Evolutionary conservation across 106 monocot species (phyloP), one percentile per base, ranked within the genome.

Genomic region (Alisma plantagoaquatica): DNA sequence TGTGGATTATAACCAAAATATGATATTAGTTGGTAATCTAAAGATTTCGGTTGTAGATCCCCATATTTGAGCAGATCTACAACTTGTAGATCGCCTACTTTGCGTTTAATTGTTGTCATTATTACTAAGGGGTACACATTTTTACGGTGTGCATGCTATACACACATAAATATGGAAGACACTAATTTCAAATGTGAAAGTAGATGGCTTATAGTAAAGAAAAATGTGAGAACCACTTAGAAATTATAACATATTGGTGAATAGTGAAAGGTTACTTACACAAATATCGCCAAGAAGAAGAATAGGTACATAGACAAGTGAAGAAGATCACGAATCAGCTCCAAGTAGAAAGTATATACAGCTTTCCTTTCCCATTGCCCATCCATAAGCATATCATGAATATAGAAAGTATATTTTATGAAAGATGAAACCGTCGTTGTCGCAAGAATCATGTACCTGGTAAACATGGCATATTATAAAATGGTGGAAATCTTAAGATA

Each of bases 331-430:
- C 80, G 75, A 27, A 91, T 59, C 29, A 91, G 84, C 38, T 91
- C 91, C 29, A 85, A 62, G 41, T 91, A 85, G 59, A 91, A 91
- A 53, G 91, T 91, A 65, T 81, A 91, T 19, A 81, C 70, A 27
- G 81, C 85, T 73, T 91, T 91, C 33, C 43, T 91, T 56, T 91
- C 91, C 84, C 84, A 91, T 42, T 85, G 91, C 10, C 91, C 91
- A 61, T 91, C 91, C 91, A 91, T 75, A 47, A 85, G 74, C 75
- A 85, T 81, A 61, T 91, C 91, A 50, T 48, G 69, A 30, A 91
- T 63, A 65, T 78, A 78, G 64, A 91, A 91, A 43, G 72, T 31
- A 70, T 91, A 91, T 59, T 91, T 91, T 49, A 91, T 60, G 54
- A 85, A 78, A 49, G 78, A 75, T 17, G 85, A 61, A 14, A 91